Evolutionary conservation across 805 yeast species (phyloP), one percentile per base, ranked within the genome.

Genomic region (Torulaspora maleeae): DNA sequence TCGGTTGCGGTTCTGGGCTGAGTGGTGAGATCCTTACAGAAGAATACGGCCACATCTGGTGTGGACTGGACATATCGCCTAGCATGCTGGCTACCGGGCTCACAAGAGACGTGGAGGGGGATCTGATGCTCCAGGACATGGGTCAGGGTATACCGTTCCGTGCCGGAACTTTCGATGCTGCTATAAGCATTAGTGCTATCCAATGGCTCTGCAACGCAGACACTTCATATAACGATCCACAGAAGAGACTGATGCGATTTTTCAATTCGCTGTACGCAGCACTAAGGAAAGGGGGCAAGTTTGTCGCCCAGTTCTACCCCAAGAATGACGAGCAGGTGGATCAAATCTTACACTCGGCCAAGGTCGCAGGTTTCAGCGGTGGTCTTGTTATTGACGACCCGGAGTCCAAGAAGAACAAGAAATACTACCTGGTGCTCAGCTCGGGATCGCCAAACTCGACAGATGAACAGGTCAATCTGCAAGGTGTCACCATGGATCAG

Each of bases 151-250:
- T 93, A 2, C 98, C 98, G 4, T 93, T 93, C 61, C 76, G 99
- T 60, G 87, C 98, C 2, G 99, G 99, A 41, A 76, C 95, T 0
- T 93, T 91, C 64, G 99, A 93, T 66, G 97, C 97, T 1, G 98
- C 95, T 1, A 86, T 93, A 27, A 83, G 95, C 20, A 88, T 93
- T 51, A 84, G 95, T 28, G 99, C 95, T 10, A 89, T 93, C 41
- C 99, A 93, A 66, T 93, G 99, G 99, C 77, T 93, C 34, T 90
- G 97, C 71, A 93, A 93, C 64, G 98, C 98, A 2, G 99, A 93
- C 64, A 76, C 87, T 5, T 67, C 87, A 2, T 73, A 75, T 32
- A 82, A 81, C 43, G 95, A 90, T 60, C 99, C 99, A 17, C 83
- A 83, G 61, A 77, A 76, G 58, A 79, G 99, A 65, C 68, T 88